phyloP scores from a whole-genome alignment of 129 eudicot genomes.

The Artemisia annua region DNA sequence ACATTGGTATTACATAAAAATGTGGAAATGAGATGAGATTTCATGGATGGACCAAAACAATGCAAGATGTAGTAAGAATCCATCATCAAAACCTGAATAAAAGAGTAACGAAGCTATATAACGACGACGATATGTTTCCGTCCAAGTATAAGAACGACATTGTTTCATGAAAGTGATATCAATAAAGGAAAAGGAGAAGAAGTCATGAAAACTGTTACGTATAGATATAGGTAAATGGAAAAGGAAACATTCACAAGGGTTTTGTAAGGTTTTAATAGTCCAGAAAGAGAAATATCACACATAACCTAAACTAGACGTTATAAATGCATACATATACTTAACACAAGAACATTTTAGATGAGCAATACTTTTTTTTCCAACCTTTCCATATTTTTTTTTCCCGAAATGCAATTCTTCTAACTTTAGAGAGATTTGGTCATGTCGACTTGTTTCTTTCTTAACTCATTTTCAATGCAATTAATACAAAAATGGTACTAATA shows the following conservation, averaged over 20 bases:
- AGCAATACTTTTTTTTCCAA: too few species aligned
- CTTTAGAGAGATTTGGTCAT: too few species aligned
- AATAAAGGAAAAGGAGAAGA: conserved; percentile 32
- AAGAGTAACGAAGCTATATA: conserved; percentile 12
- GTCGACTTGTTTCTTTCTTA: too few species aligned
- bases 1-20: conserved; percentile 46
- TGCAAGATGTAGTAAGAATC: conserved; percentile 29
- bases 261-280: conserved; percentile 26
- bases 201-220: conserved; percentile 23
- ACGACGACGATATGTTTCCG: conserved; percentile 15
- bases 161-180: conserved; percentile 12
- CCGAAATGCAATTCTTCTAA: too few species aligned
- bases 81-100: conserved; percentile 30
- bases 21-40: conserved; percentile 22
- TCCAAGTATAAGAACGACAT: conserved; percentile 18
- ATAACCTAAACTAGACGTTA: conserved; percentile 19
- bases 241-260: conserved; percentile 32
- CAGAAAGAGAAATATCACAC: conserved; percentile 20
- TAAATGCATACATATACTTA: not conserved
- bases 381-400: too few species aligned
- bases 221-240: conserved; percentile 12
- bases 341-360: too few species aligned
- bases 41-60: conserved; percentile 39
- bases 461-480: too few species aligned
- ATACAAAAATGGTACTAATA: too few species aligned